Evolutionary conservation across 169 alveolate genomes (phyloP).

Genomic region (Haemoproteus tartakovskyi): DNA sequence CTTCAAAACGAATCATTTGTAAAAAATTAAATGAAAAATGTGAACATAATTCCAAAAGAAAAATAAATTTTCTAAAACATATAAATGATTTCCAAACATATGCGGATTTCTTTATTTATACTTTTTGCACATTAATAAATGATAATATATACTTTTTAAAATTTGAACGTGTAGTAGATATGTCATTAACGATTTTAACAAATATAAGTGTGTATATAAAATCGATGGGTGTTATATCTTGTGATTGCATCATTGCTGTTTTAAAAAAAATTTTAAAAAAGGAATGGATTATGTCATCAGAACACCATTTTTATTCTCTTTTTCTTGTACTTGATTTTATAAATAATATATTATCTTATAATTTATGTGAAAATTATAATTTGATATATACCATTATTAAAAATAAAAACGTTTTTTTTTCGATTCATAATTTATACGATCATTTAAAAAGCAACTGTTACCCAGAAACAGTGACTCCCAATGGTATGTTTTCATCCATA

Average conservation of each 20-base stretch:
- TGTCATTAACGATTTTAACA: slow-evolving; percentile 52
- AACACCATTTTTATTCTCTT: slow-evolving; percentile 34
- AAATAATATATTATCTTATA: slow-evolving; percentile 50
- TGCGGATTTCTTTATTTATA: slow-evolving; percentile 34
- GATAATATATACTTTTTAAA: slow-evolving; percentile 50
- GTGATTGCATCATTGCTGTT: slow-evolving; percentile 51
- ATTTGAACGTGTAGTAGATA: slow-evolving; percentile 52
- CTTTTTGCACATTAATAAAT: slow-evolving; percentile 17
- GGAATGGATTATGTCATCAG: slow-evolving; percentile 58
- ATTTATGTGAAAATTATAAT: slow-evolving; percentile 50
- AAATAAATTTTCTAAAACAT: slow-evolving; percentile 31
- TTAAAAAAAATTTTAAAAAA: slow-evolving; percentile 57
- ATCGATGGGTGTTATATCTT: slow-evolving; percentile 41
- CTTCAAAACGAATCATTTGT: slow-evolving; percentile 33
- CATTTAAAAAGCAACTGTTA: slow-evolving; percentile 11
- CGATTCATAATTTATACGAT: slow-evolving; percentile 39
- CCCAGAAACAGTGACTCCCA: not conserved
- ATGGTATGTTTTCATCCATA: not conserved
- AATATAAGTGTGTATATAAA: slow-evolving; percentile 58
- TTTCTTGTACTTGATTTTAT: slow-evolving; percentile 58
- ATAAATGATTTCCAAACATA: slow-evolving; percentile 25
- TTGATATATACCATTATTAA: slow-evolving; percentile 47
- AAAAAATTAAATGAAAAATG: slow-evolving; percentile 47
- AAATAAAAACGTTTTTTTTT: slow-evolving; percentile 39
- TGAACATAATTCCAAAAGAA: slow-evolving; percentile 37